Conservation (phyloP, 1,284 basidiomycete species). For the Tausonia pullulans region DNA sequence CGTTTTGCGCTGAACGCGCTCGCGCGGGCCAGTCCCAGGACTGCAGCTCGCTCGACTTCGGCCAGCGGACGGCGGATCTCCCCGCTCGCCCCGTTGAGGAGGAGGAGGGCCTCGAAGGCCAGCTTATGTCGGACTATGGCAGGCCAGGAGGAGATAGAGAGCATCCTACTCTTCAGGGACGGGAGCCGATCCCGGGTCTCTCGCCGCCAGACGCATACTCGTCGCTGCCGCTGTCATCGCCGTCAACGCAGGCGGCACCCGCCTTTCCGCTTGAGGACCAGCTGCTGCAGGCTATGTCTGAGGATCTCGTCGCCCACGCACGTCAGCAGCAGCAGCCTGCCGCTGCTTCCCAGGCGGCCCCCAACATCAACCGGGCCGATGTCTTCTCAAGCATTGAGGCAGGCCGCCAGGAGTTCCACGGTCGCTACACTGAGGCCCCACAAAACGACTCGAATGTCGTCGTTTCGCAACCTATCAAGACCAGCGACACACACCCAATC, state of each 20-base stretch:
- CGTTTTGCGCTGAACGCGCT: neutral
- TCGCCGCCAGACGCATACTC: too few relatives aligned
- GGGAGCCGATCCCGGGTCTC: neutral
- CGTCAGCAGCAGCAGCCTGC: neutral
- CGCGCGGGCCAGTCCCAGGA: neutral
- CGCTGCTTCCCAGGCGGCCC: neutral
- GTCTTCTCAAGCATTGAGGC: conserved; percentile 14
- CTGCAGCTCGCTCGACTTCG: neutral
- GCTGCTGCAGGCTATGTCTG: conserved; percentile 9
- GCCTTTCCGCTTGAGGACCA: neutral
- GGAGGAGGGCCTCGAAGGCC: conserved; percentile 11
- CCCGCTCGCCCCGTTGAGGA: neutral
- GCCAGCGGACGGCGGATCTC: neutral
- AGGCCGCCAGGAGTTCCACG: neutral
- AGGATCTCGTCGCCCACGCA: neutral
- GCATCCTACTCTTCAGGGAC: neutral
- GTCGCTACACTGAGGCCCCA: conserved; percentile 37
- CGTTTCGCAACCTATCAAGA: conserved; percentile 37
- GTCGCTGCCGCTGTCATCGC: neutral
- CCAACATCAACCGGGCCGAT: neutral
- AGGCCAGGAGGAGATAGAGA: neutral
- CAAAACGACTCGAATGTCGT: conserved; percentile 3
- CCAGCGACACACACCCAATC: conserved; percentile 70
- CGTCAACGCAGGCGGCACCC: neutral
- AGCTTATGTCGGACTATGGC: neutral